A percentile compares a stretch with the other conserved stretches of the same genome.
Evolutionary conservation across 257 asterid species (phyloP).

Genomic region (Nicotiana undulata): DNA sequence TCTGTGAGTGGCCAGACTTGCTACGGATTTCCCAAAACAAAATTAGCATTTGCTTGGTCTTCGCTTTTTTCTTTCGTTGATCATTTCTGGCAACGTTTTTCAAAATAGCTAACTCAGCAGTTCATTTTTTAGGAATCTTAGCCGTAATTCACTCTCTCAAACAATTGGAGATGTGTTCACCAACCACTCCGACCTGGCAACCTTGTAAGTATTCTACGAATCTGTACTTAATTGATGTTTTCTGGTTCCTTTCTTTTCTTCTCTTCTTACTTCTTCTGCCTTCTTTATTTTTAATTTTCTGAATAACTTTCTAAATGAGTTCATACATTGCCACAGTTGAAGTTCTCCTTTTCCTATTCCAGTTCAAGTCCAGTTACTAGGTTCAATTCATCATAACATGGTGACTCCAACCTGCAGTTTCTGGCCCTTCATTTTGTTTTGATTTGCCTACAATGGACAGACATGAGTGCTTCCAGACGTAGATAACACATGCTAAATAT

Average conservation of each 20-base stretch:
- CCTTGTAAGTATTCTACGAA: conserved; percentile 39
- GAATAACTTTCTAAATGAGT: background rate
- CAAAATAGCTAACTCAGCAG: conserved; percentile 15
- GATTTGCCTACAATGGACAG: background rate
- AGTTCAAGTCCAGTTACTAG: conserved; percentile 4
- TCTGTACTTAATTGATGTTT: background rate
- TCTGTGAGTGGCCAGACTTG: conserved; percentile 51
- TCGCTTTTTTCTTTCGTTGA: background rate
- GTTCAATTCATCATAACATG: background rate
- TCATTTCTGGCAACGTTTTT: background rate
- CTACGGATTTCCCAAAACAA: background rate
- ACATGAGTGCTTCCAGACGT: background rate
- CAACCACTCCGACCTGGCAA: conserved; percentile 56
- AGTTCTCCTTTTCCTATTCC: background rate
- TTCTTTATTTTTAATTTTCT: background rate
- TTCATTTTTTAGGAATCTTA: conserved; percentile 59
- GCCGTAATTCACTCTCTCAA: conserved; percentile 61
- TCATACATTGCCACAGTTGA: background rate
- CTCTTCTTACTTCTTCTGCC: background rate
- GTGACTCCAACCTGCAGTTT: background rate
- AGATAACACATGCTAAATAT: background rate
- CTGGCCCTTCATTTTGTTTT: background rate
- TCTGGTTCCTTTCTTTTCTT: background rate
- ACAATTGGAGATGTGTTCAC: conserved; percentile 73
- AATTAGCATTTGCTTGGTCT: background rate